Conservation (phyloP, 2,329 filamentous ascomycete species). For the Paraconiothyrium brasiliense region DNA sequence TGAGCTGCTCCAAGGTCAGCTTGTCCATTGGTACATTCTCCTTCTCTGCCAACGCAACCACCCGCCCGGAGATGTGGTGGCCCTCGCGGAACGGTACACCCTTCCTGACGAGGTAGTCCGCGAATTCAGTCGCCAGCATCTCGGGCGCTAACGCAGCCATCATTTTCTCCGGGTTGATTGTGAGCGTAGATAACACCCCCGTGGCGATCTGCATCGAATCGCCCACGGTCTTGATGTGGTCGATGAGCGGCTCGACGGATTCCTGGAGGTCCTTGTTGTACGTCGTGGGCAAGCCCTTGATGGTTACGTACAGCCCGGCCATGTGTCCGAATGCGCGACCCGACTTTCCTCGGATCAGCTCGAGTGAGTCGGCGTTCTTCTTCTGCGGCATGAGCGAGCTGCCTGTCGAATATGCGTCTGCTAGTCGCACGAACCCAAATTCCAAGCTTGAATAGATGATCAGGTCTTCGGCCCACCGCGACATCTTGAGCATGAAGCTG, state of each 20-base stretch:
- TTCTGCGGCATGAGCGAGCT: constrained; percentile 84
- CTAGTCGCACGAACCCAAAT: constrained; percentile 78
- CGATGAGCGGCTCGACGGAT: constrained; percentile 83
- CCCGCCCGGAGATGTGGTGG: constrained; percentile 78
- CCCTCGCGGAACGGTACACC: constrained; percentile 82
- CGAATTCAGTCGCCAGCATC: constrained; percentile 80
- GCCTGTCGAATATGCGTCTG: constrained; percentile 82
- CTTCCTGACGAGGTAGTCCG: constrained; percentile 70
- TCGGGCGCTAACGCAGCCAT: constrained; percentile 78
- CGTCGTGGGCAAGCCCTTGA: constrained; percentile 79
- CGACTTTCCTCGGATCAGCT: constrained; percentile 79
- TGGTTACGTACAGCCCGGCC: constrained; percentile 79
- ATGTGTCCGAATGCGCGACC: constrained; percentile 83
- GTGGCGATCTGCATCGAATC: constrained; percentile 86
- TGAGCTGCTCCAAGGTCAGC: constrained; percentile 71
- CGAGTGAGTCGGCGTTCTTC: constrained; percentile 81
- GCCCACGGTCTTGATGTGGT: constrained; percentile 81
- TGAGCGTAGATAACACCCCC: constrained; percentile 79
- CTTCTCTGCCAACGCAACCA: constrained; percentile 76
- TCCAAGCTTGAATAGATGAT: constrained; percentile 83
- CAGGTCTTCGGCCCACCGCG: constrained; percentile 83
- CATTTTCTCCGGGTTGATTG: constrained; percentile 78
- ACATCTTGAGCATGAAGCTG: constrained; percentile 82
- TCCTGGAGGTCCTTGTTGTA: constrained; percentile 97
- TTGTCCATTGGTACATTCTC: constrained; percentile 74